Percentiles rank a stretch among this genome's conserved stretches.
Conservation (phyloP, 2,329 filamentous ascomycete genomes). For the Diaporthe citrichinensis region DNA sequence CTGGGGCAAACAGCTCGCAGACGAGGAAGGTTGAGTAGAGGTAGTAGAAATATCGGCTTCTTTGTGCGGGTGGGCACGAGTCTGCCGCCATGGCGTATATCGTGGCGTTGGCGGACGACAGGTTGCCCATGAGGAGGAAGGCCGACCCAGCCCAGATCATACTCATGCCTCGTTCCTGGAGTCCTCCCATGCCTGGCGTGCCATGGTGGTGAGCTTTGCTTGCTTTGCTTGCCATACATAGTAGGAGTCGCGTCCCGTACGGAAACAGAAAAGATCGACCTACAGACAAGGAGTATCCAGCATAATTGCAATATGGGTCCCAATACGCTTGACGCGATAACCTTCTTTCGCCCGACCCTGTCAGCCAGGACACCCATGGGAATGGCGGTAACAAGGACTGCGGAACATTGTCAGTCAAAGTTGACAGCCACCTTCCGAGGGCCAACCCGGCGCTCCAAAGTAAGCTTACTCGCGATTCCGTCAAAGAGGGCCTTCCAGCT, state of each 20-base stretch:
- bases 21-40: constrained; percentile 42
- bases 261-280: constrained; percentile 3
- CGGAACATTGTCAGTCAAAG: not conserved
- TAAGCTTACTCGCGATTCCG: constrained; percentile 36
- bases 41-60: constrained; percentile 42
- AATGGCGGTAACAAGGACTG: constrained; percentile 39
- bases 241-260: not conserved
- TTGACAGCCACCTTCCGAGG: not conserved
- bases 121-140: constrained; percentile 41
- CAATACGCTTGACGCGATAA: constrained; percentile 38
- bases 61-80: constrained; percentile 38
- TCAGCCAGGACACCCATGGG: constrained; percentile 42
- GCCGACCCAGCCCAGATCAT: constrained; percentile 39
- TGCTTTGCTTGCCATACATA: not conserved
- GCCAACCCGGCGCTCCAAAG: not conserved
- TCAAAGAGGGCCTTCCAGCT: constrained; percentile 42
- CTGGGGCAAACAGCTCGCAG: constrained; percentile 40
- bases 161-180: constrained; percentile 35
- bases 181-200: constrained; percentile 32
- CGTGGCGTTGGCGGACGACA: constrained; percentile 41
- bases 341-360: constrained; percentile 40
- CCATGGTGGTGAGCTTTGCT: not conserved
- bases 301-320: constrained; percentile 38
- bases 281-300: constrained; percentile 37
- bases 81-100: constrained; percentile 42